Evolutionary conservation across 495 filamentous ascomycete genomes (phyloP), one percentile per base, ranked within the genome.

Genomic region (Lophiotrema nucula): DNA sequence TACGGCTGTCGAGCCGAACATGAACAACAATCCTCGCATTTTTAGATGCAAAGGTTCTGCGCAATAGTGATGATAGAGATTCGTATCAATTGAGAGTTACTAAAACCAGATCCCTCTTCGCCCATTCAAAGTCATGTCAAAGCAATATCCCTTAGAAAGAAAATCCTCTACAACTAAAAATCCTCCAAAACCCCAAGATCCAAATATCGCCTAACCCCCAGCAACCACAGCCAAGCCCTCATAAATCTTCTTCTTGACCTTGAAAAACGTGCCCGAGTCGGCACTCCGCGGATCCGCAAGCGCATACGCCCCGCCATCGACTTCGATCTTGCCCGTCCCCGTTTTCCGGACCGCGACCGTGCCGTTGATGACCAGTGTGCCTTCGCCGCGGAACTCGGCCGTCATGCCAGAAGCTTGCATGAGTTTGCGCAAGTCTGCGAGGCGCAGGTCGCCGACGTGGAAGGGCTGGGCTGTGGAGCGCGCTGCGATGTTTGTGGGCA

Each of bases 331-430:
- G 0, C 92, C 95, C 3, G 88, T 88, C 0, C 83, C 87, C 3
- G 83, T 87, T 73, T 99, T 99, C 47, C 90, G 78, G 37, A 99
- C 92, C 5, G 89, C 88, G 4, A 97, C 90, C 4, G 79, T 77
- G 15, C 88, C 88, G 63, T 97, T 91, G 47, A 99, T 85, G 21
- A 99, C 74, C 63, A 97, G 74, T 1, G 88, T 95, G 44, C 93
- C 93, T 71, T 97, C 95, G 16, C 93, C 93, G 26, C 88, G 80
- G 70, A 97, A 97, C 72, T 96, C 93, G 2, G 91, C 92, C 24
- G 78, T 88, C 70, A 96, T 89, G 1, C 92, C 92, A 19, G 86
- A 80, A 16, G 79, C 77, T 52, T 88, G 84, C 83, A 99, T 86
- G 23, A 90, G 81, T 60, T 87, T 86, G 44, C 95, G 79, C 46